Evolutionary conservation across 106 monocot species (phyloP), one percentile per base, ranked within the genome.

Genomic region (Hemerocallis citrina): DNA sequence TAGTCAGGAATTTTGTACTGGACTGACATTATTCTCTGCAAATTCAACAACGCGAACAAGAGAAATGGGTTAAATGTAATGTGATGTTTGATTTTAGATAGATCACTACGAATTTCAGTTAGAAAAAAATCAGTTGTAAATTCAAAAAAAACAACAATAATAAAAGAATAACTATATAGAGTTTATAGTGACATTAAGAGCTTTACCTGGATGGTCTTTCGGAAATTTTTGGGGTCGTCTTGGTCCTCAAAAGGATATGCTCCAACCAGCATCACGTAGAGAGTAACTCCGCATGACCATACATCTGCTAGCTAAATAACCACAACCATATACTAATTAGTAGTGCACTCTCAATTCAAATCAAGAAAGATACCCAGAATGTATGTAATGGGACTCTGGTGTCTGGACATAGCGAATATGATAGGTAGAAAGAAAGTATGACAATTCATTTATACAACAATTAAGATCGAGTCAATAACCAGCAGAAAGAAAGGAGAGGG

Each of bases 251-350:
- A 89, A 9, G 89, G 89, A 61, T 89, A 89, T 20, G 81, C 85
- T 42, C 89, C 89, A 6, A 89, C 89, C 55, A 89, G 85, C 89
- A 89, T 89, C 29, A 89, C 89, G 41, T 89, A 89, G 0, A 89
- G 75, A 49, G 89, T 89, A 41, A 89, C 89, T 32, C 89, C 89
- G 66, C 89, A 79, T 16, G 82, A 83, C 82, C 87, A 82, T 2
- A 88, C 82, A 65, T 88, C 86, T 63, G 86, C 81, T 49, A 78
- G 74, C 86, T 86, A 56, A 72, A 79, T 24, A 69, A 41, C 61
- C 38, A 75, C 14, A 37, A 34, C 16, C n/a, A n/a, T n/a, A n/a
- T n/a, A n/a, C n/a, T n/a, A n/a, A n/a, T n/a, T n/a, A n/a, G n/a
- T n/a, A n/a, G n/a, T n/a, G n/a, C n/a, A n/a, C n/a, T n/a, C n/a